Evolutionary conservation across 768 basidiomycete genomes (phyloP).

Genomic region (Cantharellus anzutake): DNA sequence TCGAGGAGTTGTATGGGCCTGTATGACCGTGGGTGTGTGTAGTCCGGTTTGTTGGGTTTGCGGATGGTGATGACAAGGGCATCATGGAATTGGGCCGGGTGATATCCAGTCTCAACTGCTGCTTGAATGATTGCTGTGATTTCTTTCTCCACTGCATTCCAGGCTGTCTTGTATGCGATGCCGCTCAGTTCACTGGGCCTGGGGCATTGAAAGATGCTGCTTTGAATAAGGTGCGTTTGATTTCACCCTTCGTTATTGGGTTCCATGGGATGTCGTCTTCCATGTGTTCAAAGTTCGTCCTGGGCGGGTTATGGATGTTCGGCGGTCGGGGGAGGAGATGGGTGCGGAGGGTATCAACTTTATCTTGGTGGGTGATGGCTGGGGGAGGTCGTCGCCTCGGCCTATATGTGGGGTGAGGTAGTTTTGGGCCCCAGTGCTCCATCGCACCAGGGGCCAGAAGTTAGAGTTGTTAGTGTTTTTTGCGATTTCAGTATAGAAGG

Average conservation of each 20-base stretch:
- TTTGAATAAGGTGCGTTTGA: background rate
- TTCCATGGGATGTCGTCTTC: background rate
- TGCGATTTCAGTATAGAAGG: background rate
- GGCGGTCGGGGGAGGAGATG: background rate
- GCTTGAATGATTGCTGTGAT: background rate
- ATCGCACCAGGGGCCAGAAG: background rate
- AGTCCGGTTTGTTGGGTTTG: conserved; percentile 22
- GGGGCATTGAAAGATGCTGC: conserved; percentile 5
- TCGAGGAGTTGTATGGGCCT: conserved; percentile 20
- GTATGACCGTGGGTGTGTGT: conserved; percentile 19
- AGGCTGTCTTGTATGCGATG: conserved; percentile 3
- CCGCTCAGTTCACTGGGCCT: background rate
- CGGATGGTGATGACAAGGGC: conserved; percentile 13
- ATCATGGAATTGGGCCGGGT: conserved; percentile 2
- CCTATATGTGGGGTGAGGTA: background rate
- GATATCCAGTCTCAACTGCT: conserved; percentile 4
- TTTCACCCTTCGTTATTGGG: background rate
- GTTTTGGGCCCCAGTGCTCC: background rate
- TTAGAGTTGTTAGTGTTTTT: background rate
- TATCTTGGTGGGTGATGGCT: background rate
- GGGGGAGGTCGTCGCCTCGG: background rate
- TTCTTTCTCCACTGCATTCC: background rate
- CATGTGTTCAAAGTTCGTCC: background rate
- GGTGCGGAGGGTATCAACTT: background rate
- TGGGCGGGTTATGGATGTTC: background rate